Evolutionary conservation across 139 green algal species (phyloP).

Genomic region (Closterium sp.): DNA sequence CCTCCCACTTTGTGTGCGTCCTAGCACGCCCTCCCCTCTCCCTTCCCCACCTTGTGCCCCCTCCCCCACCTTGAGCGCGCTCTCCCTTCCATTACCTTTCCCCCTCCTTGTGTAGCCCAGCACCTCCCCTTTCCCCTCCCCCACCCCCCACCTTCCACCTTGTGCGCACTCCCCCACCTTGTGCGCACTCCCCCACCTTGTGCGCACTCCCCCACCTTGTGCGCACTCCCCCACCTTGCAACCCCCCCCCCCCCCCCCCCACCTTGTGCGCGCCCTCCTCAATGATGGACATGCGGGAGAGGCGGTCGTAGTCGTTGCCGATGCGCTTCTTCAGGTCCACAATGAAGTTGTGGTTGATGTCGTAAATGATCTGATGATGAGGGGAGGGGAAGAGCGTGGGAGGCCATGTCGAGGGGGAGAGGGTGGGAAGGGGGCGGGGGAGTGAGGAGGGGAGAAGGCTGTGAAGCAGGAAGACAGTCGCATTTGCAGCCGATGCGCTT

Average conservation of each 20-base stretch:
- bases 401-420: no score
- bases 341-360: conserved; percentile 98
- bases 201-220: neutral
- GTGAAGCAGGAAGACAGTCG: no score
- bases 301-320: conserved; percentile 85
- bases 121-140: no score
- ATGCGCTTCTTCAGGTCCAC: conserved; percentile 73
- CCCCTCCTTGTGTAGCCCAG: conserved; percentile 42
- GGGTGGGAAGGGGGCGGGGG: no score
- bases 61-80: no score
- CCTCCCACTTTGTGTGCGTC: no score
- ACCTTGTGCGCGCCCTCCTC: conserved; percentile 71
- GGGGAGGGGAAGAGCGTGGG: neutral
- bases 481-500: no score
- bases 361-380: conserved; percentile 97
- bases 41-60: no score
- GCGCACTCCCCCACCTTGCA: neutral
- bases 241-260: neutral
- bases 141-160: no score
- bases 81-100: no score
- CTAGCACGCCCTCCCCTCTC: no score
- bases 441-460: no score
- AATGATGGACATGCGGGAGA: conserved; percentile 94
- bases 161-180: neutral
- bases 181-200: neutral